Percentiles rank a stretch among this genome's conserved stretches.
Evolutionary conservation across 768 basidiomycete genomes (phyloP).

Genomic region (Rossbeevera mucosa): DNA sequence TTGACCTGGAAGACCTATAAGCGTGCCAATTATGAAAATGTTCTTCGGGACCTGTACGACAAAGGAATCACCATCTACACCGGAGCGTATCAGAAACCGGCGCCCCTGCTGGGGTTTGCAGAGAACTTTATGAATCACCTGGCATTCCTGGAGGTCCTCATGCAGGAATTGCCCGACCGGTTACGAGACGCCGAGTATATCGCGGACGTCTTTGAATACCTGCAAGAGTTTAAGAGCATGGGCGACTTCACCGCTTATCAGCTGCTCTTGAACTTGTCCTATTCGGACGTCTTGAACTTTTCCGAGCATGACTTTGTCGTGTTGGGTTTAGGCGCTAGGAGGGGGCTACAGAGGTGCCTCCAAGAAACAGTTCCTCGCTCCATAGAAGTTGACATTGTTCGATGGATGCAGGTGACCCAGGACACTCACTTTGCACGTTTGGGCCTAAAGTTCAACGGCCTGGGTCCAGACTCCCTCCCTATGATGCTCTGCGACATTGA

Average conservation of each 20-base stretch:
- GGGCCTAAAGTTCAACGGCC: slow-evolving; percentile 47
- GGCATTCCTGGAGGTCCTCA: slow-evolving; percentile 51
- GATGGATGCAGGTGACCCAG: slow-evolving; percentile 61
- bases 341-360: slow-evolving; percentile 69
- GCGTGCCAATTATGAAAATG: slow-evolving; percentile 46
- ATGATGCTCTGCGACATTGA: slow-evolving; percentile 71
- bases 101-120: slow-evolving; percentile 50
- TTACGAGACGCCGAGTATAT: slow-evolving; percentile 50
- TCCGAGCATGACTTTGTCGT: slow-evolving; percentile 67
- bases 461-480: slow-evolving; percentile 45
- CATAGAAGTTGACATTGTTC: slow-evolving; percentile 55
- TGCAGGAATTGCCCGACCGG: slow-evolving; percentile 52
- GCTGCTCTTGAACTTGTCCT: slow-evolving; percentile 55
- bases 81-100: slow-evolving; percentile 67
- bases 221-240: slow-evolving; percentile 62
- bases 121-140: slow-evolving; percentile 58
- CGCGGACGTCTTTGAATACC: slow-evolving; percentile 58
- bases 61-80: slow-evolving; percentile 54
- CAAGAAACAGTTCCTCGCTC: slow-evolving; percentile 37
- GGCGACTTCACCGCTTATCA: slow-evolving; percentile 74
- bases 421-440: slow-evolving; percentile 56
- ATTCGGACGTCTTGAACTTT: slow-evolving; percentile 55
- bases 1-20: slow-evolving; percentile 60
- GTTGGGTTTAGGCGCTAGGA: slow-evolving; percentile 60
- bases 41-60: slow-evolving; percentile 42